These are phyloP conservation scores for Colletotrichum shisoi DNA, from an alignment of 2,329 filamentous ascomycete genomes.

Conservation along the genomic window DNA sequence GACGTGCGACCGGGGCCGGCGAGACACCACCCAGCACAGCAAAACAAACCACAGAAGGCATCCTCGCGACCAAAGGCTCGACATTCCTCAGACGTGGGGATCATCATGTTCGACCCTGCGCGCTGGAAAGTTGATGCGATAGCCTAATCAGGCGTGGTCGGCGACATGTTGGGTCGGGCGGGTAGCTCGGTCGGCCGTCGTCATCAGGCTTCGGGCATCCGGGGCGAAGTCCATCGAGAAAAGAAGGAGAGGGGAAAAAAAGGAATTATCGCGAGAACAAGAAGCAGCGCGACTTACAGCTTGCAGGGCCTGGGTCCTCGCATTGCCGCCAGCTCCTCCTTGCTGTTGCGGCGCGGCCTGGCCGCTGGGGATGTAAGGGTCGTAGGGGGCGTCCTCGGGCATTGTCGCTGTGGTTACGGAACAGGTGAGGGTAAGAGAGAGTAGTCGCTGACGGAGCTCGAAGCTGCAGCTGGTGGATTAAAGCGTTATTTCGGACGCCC, in stretches of 20 bases:
- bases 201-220: constrained; percentile 32
- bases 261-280: constrained; percentile 21
- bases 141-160: constrained; percentile 25
- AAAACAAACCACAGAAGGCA: not conserved
- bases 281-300: constrained; percentile 69
- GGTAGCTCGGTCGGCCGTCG: constrained; percentile 27
- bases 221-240: constrained; percentile 13
- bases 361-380: constrained; percentile 85
- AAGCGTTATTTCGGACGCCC: constrained; percentile 11
- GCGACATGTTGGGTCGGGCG: constrained; percentile 28
- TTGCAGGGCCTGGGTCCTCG: constrained; percentile 74
- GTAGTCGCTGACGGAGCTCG: constrained; percentile 20
- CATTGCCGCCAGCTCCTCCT: constrained; percentile 56
- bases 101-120: not conserved
- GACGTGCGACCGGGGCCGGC: not conserved
- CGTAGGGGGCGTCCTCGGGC: constrained; percentile 74
- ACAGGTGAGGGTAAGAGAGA: not conserved
- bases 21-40: not conserved
- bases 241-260: not conserved
- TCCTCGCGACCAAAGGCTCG: not conserved
- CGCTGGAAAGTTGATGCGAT: constrained; percentile 9
- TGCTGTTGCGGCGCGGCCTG: constrained; percentile 55
- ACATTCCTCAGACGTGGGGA: not conserved
- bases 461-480: constrained; percentile 18
- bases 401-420: constrained; percentile 51